phyloP scores from a whole-genome alignment of 1,284 basidiomycete species.

The Microbotryum silenes-acaulis region DNA sequence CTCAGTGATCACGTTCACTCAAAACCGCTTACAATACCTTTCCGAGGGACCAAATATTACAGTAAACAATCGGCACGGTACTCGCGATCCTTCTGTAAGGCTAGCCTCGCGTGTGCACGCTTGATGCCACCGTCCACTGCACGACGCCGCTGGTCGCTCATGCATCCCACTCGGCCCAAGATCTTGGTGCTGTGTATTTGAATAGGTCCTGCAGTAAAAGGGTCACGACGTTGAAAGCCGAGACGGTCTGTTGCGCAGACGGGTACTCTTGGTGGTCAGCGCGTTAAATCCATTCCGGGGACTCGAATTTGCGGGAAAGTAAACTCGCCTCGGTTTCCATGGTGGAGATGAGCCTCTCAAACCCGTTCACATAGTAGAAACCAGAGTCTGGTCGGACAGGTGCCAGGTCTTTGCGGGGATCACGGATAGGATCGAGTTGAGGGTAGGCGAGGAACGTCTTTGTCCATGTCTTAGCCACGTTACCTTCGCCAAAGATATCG shows the following conservation, averaged over 20 bases:
- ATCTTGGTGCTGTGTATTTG: conserved; percentile 20
- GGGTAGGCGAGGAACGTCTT: conserved; percentile 51
- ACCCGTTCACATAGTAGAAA: conserved; percentile 33
- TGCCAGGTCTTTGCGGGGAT: conserved; percentile 3
- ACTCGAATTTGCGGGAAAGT: background rate
- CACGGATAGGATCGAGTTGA: conserved; percentile 14
- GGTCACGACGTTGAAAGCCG: conserved; percentile 31
- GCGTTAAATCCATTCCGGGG: background rate
- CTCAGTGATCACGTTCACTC: no score
- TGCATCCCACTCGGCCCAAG: conserved; percentile 33
- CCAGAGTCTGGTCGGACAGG: conserved; percentile 27
- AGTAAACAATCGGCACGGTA: no score
- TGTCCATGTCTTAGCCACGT: conserved; percentile 71
- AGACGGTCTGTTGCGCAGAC: conserved; percentile 25
- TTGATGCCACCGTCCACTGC: no score
- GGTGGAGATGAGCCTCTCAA: conserved; percentile 34
- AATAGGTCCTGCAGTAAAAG: conserved; percentile 31
- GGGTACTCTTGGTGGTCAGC: no score
- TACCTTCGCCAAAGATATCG: conserved; percentile 52
- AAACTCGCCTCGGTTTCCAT: conserved; percentile 29
- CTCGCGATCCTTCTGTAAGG: no score
- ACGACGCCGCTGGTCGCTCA: no score
- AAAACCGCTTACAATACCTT: no score
- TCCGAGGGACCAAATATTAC: no score
- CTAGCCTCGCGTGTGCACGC: no score